Base-by-base conservation (phyloP, 441 rosid species). In the Manihot esculenta region DNA sequence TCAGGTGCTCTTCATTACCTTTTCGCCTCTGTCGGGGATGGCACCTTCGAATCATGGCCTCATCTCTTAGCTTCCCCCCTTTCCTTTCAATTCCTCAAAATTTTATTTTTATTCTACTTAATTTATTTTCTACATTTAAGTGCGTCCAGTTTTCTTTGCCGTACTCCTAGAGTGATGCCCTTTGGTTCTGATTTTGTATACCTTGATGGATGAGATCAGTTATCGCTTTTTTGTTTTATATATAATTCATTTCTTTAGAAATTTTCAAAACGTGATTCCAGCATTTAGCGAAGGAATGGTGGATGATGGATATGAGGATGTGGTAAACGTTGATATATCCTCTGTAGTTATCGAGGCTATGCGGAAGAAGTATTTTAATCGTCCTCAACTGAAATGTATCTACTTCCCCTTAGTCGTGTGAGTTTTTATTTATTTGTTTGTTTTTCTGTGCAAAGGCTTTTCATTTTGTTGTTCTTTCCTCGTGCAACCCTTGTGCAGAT, bases 281-380 rank as follows among this genome's bases (percentile, higher is more conserved):
- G 98, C 85, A 50, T 90, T 92, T 70, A 87, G 96, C 63, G 89
- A 89, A 66, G 92, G 83, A 17, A 81, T 92, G 98, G 87, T 82
- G 58, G 89, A 89, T 53, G 96, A 89, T 75, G 96, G 96, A 2
- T 92, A 87, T 62, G 83, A 85, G 73, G 90, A 90, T 57, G 89
- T 92, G 30, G 87, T 90, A 45, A 93, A 79, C 73, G 70, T 88
- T 14, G 98, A 93, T 71, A 84, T 90, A 53, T 93, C 98, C 0
- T 79, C 90, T 66, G 93, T 93, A 5, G 98, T 88, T 51, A 82
- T 90, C 35, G 86, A 85, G 55, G 74, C 89, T 60, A 90, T 93
- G 97, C 72, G 55, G 50, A 71, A 71, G 53, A 93, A 85, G 78
- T 82, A 89, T 70, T 66, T 87, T 9, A 41, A 79, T 62, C 81